Evolutionary conservation across 768 basidiomycete species (phyloP), one percentile per base, ranked within the genome.

Genomic region (Naganishia friedmannii): DNA sequence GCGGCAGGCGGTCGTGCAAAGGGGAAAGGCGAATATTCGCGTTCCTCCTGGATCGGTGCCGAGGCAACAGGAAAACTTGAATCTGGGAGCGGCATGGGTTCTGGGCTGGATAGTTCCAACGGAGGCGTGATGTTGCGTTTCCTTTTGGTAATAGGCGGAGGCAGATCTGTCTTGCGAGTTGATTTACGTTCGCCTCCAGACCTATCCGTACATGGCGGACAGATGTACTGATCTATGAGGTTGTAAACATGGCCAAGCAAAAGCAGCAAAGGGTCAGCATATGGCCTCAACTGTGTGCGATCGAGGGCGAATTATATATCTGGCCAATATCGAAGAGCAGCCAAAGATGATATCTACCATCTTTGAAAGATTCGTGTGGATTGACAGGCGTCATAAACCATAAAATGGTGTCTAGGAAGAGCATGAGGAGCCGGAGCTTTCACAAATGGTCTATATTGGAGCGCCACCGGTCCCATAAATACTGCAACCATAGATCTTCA

Each of bases 211-310:
- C 68, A 69, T 12, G 26, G 19, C 3, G 55, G 55, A 23, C 68
- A 69, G 23, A 51, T 42, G 68, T 69, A 69, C 21, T 57, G 23
- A 54, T 69, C 68, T 69, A 37, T 63, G 21, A 37, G 13, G n/a
- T 13, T 17, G 12, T 5, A n/a, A 42, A 34, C 17, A 15, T 34
- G 48, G 15, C 32, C 29, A 31, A 31, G 28, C 3, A n/a, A 26
- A n/a, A 3, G 42, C 57, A 58, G 57, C 60, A n/a, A 15, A 45
- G 39, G 39, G 46, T 23, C 37, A 63, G n/a, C 60, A 15, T 26
- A 28, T 63, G 48, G 19, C 23, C 42, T 42, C 15, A 8, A 42
- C 7, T 42, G 15, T 42, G 42, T 17, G 15, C 15, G 42, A 2
- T 42, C 7, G 15, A 13, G 15, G 7, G 15, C 2, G 15, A 42